Conservation (phyloP, 129 eudicot genomes). For the Flaveria trinervia region DNA sequence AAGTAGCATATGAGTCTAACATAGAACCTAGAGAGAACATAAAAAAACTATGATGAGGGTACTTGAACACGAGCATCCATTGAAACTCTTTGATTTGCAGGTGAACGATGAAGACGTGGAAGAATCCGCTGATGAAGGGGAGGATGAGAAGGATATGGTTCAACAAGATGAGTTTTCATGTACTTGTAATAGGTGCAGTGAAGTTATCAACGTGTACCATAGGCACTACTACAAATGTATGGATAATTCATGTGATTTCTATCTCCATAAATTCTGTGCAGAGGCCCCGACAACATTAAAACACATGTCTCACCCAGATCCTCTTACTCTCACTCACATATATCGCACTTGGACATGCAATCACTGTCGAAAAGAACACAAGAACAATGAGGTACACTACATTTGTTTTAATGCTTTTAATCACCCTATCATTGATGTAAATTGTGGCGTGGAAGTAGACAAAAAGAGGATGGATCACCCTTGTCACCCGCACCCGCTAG, state of each 20-base stretch:
- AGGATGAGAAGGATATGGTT: not conserved
- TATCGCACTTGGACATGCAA: not conserved
- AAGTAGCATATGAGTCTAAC: not conserved
- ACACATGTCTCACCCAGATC: not conserved
- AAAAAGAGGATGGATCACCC: conserved; percentile 12
- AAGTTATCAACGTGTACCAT: not conserved
- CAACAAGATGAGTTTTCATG: not conserved
- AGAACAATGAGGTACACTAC: not conserved
- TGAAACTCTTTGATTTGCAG: conserved; percentile 2
- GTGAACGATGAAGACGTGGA: not conserved
- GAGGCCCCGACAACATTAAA: not conserved
- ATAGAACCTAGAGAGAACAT: not conserved
- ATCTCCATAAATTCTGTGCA: conserved; percentile 15
- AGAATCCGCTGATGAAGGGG: not conserved
- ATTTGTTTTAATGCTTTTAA: not conserved
- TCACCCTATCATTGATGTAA: not conserved
- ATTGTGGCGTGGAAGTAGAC: not conserved
- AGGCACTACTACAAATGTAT: conserved; percentile 10
- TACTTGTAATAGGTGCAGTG: conserved; percentile 1
- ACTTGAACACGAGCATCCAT: not conserved
- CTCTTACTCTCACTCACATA: not conserved
- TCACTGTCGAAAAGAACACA: not conserved
- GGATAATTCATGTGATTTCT: not conserved
- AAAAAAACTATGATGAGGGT: not conserved
- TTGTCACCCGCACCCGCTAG: conserved; percentile 13